Evolutionary conservation across 2,329 filamentous ascomycete species (phyloP).

Genomic region (Hypoxylon sp.): DNA sequence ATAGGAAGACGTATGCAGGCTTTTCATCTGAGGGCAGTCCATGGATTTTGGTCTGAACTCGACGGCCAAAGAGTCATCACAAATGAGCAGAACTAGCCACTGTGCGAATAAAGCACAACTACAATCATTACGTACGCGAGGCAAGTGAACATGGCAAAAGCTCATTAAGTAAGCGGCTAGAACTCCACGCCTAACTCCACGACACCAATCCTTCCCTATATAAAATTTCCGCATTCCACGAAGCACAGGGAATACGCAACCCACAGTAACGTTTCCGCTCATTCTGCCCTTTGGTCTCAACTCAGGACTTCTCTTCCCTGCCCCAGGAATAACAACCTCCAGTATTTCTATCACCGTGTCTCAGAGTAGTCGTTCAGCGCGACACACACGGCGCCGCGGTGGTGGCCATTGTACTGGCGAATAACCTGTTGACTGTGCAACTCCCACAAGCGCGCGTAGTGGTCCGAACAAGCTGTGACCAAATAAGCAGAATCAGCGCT

Average conservation of each 20-base stretch:
- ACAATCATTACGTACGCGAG: background rate
- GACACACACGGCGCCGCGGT: slow-evolving; percentile 91
- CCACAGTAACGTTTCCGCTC: background rate
- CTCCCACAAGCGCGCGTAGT: slow-evolving; percentile 94
- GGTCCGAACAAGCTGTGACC: slow-evolving; percentile 92
- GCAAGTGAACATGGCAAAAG: background rate
- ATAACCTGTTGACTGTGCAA: slow-evolving; percentile 88
- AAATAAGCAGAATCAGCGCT: slow-evolving; percentile 93
- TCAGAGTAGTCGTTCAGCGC: slow-evolving; percentile 89
- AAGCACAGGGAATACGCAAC: background rate
- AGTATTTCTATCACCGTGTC: slow-evolving; percentile 54
- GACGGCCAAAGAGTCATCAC: too few species aligned
- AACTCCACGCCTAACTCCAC: slow-evolving; percentile 15
- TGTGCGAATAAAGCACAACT: background rate
- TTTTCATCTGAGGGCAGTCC: too few species aligned
- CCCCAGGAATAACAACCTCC: background rate
- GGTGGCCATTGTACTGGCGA: slow-evolving; percentile 94
- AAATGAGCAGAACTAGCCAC: background rate
- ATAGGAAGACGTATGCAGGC: too few species aligned
- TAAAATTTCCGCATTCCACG: slow-evolving; percentile 4
- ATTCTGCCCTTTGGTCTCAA: background rate
- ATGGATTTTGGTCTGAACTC: too few species aligned
- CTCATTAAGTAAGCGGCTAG: slow-evolving; percentile 1
- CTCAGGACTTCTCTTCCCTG: background rate
- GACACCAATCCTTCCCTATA: slow-evolving; percentile 13